Evolutionary conservation across 2,329 filamentous ascomycete species (phyloP).

Genomic region (Lomentospora prolificans): DNA sequence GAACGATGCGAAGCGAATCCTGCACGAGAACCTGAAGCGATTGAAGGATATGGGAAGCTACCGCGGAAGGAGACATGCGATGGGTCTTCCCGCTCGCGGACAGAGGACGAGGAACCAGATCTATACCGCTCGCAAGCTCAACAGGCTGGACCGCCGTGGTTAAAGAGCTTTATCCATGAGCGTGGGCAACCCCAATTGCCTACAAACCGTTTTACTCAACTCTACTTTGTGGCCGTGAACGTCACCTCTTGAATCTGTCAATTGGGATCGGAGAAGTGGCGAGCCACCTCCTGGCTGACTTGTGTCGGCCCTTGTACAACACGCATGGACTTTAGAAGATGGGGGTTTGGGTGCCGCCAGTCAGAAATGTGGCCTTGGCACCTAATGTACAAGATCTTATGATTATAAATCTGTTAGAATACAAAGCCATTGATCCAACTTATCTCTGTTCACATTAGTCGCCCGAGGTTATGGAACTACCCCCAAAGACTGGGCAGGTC

Average conservation of each 20-base stretch:
- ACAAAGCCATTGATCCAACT: not conserved
- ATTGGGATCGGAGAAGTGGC: not conserved
- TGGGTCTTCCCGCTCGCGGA: slow-evolving; percentile 83
- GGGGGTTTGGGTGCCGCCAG: not conserved
- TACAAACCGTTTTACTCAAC: not conserved
- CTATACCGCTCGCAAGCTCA: slow-evolving; percentile 50
- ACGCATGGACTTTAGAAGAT: not conserved
- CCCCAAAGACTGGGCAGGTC: slow-evolving; percentile 21
- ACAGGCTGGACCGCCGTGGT: slow-evolving; percentile 40
- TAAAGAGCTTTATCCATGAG: slow-evolving; percentile 15
- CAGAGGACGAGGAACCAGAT: slow-evolving; percentile 77
- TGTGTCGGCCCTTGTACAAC: not conserved
- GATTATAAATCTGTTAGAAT: slow-evolving; percentile 2
- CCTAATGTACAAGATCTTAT: slow-evolving; percentile 18
- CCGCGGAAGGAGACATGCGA: slow-evolving; percentile 80
- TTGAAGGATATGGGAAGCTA: slow-evolving; percentile 88
- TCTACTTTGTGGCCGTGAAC: not conserved
- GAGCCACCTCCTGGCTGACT: not conserved
- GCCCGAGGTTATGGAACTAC: not conserved
- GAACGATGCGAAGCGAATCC: slow-evolving; percentile 67
- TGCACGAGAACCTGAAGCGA: slow-evolving; percentile 77
- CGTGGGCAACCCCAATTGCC: not conserved
- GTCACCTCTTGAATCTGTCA: not conserved
- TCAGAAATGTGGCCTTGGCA: slow-evolving; percentile 11
- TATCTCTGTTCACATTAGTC: not conserved